Base-by-base conservation (phyloP, 345 rosid species). In the Eucalyptus guilfoylei region DNA sequence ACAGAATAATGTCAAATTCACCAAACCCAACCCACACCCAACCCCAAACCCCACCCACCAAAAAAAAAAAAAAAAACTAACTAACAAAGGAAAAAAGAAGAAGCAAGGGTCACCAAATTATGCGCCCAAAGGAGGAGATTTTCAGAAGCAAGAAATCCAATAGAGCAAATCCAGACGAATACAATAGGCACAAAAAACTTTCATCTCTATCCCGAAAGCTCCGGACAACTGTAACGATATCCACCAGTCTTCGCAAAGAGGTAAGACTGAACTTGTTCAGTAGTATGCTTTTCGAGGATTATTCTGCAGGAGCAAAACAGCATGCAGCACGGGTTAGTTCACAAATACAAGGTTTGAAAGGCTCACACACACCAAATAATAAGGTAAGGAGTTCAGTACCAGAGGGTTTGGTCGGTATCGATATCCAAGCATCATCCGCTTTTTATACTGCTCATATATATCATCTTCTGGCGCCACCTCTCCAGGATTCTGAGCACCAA, bases 401-500 rank as follows among this genome's bases (percentile, higher is more conserved):
- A 97, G 92, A 86, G 99, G 99, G 91, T 98, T 98, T 64, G 99
- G 99, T 88, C 99, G 94, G 90, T 98, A 85, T 81, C 96, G 95
- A 92, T 98, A 98, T 76, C 99, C 99, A 62, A 98, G 98, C 99
- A 98, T 98, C 99, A 98, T 98, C 58, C 99, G 95, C 96, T 98
- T 98, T 96, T 98, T 98, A 88, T 98, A 98, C 92, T 97, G 99
- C 93, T 98, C 99, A 62, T 98, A 98, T 91, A 97, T 97, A 91
- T 98, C 99, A 93, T 98, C 99, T 0, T 98, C 99, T 40, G 99
- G 54, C 32, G 93, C 92, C 91, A 98, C 99, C 86, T 98, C 99
- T 55, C 99, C 99, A 28, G 99, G 99, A 52, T 94, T 90, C 11
- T 95, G 93, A 91, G 99, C 99, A 86, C 99, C 99, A 87, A 98